Evolutionary conservation across 176 grass and related monocot species (phyloP).

Genomic region (Stipa capillata): DNA sequence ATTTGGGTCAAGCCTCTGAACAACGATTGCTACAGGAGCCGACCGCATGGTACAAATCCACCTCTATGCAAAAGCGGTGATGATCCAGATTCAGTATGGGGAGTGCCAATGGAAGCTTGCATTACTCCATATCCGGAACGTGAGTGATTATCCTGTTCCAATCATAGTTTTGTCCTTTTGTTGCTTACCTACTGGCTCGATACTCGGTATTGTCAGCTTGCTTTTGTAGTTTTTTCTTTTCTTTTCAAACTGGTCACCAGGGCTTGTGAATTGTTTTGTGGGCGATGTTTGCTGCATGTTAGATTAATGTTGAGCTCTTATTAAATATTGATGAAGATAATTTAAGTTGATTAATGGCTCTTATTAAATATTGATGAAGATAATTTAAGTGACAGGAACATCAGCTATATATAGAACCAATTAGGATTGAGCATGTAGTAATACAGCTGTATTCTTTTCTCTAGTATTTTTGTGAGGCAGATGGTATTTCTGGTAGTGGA

Average conservation of each 20-base stretch:
- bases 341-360: neutral
- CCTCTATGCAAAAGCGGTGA: constrained; percentile 75
- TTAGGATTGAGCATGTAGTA: neutral
- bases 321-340: neutral
- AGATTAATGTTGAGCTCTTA: neutral
- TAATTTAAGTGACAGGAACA: neutral
- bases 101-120: constrained; percentile 84
- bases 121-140: constrained; percentile 84
- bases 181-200: constrained; percentile 1
- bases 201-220: neutral
- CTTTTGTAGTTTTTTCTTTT: neutral
- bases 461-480: neutral
- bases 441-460: no score
- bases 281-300: neutral
- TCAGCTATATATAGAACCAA: neutral
- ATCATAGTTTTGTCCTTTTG: neutral
- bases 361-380: neutral
- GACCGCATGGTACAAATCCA: constrained; percentile 56
- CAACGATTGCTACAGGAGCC: constrained; percentile 93
- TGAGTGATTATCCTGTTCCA: constrained; percentile 35
- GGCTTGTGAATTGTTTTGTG: constrained; percentile 7
- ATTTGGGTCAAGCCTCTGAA: constrained; percentile 98
- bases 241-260: neutral
- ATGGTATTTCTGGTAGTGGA: neutral
- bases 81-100: constrained; percentile 93